These are phyloP conservation scores for Colletotrichum lini DNA, from an alignment of 2,329 filamentous ascomycete genomes.

Conservation along the genomic window DNA sequence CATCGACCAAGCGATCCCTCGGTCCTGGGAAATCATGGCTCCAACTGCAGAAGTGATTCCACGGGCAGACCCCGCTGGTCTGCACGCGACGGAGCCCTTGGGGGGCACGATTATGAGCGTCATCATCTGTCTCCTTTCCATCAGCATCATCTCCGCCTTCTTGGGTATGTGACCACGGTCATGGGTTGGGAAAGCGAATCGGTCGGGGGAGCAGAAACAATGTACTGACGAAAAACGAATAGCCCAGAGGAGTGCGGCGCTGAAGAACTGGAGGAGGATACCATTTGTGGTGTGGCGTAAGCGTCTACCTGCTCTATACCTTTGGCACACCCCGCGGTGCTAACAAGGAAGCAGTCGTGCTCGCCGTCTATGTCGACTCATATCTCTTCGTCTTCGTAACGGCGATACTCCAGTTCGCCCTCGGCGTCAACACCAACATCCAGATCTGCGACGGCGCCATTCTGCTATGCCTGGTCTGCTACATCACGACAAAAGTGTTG, in stretches of 20 bases:
- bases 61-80: conserved; percentile 17
- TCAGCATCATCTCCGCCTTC: conserved; percentile 54
- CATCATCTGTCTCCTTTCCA: conserved; percentile 52
- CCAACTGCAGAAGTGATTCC: conserved; percentile 14
- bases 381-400: conserved; percentile 72
- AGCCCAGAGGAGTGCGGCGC: conserved; percentile 56
- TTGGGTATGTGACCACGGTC: conserved; percentile 49
- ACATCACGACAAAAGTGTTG: conserved; percentile 74
- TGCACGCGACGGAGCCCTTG: conserved; percentile 48
- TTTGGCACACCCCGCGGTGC: not conserved
- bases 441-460: conserved; percentile 71
- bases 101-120: conserved; percentile 54
- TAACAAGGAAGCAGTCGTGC: conserved; percentile 62
- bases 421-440: conserved; percentile 67
- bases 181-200: not conserved
- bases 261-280: conserved; percentile 57
- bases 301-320: conserved; percentile 33
- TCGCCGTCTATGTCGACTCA: conserved; percentile 73
- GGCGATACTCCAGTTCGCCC: conserved; percentile 68
- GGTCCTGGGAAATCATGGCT: conserved; percentile 34
- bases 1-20: conserved; percentile 2
- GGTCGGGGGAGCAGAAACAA: not conserved
- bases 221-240: conserved; percentile 35
- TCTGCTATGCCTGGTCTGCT: conserved; percentile 72
- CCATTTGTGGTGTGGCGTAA: conserved; percentile 61